phyloP scores from a whole-genome alignment of 2,329 filamentous ascomycete genomes.

The Fusarium nanum region DNA sequence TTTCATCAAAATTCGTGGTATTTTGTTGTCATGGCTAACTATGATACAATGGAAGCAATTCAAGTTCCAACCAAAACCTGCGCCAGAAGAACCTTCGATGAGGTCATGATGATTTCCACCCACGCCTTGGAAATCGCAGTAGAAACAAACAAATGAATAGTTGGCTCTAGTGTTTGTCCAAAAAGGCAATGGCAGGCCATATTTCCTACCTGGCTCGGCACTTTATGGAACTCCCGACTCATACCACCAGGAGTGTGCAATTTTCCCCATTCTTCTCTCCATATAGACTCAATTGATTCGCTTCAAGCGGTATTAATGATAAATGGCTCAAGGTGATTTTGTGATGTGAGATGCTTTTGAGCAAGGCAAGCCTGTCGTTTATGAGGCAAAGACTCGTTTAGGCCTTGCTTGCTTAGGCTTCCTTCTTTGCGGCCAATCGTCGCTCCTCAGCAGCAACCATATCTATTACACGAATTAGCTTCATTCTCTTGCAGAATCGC shows the following conservation, averaged over 20 bases:
- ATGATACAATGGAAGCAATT: conserved; percentile 25
- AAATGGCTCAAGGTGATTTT: not conserved
- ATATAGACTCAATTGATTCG: conserved; percentile 5
- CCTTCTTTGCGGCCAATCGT: conserved; percentile 59
- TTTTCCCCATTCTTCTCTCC: not conserved
- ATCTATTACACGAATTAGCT: conserved; percentile 59
- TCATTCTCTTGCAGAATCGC: not conserved
- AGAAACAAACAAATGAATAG: conserved; percentile 12
- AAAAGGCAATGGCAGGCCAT: not conserved
- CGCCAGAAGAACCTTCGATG: not conserved
- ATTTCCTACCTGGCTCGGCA: not conserved
- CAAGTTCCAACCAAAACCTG: conserved; percentile 5
- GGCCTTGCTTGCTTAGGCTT: conserved; percentile 34
- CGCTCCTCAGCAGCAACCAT: conserved; percentile 86
- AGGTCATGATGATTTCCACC: conserved; percentile 2
- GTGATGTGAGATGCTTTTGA: not conserved
- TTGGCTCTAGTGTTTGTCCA: not conserved
- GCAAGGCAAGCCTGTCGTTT: not conserved
- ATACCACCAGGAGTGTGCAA: conserved; percentile 9
- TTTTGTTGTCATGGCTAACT: conserved; percentile 12
- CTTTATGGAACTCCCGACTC: conserved; percentile 8
- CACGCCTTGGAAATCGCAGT: not conserved
- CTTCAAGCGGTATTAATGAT: conserved; percentile 24
- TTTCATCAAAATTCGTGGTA: not conserved
- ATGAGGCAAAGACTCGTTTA: conserved; percentile 12